Evolutionary conservation across 345 rosid species (phyloP), one percentile per base, ranked within the genome.

Genomic region (Nasturtium officinale): DNA sequence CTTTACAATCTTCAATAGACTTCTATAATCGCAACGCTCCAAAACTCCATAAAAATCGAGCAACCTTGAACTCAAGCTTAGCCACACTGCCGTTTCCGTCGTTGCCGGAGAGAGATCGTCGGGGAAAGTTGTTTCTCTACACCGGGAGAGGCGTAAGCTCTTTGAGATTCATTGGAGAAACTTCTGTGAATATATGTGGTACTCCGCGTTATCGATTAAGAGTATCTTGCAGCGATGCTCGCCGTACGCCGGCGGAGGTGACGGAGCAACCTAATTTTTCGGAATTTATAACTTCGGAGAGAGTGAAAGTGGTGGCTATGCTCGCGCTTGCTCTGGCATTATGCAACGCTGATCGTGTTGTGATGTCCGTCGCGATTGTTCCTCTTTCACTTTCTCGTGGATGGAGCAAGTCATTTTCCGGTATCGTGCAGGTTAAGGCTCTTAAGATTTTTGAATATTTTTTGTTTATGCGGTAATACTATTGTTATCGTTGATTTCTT

Each of bases 321-420:
- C 89, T 94, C 20, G 97, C 93, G 35, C 81, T 91, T 72, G 87
- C 99, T 0, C 76, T 94, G 69, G 88, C 89, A 25, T 88, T 94
- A 1, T 94, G 99, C 67, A 94, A 94, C 67, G 96, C 97, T 9
- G 97, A 91, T 74, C 88, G 97, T 10, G 97, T 89, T 25, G 97
- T 91, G 53, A 89, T 91, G 99, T 94, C 96, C 32, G 97, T 91
- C 30, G 99, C 95, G 53, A 89, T 94, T 80, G 88, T 91, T 20
- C 97, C 97, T 45, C 76, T 94, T 72, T 88, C 99, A 20, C 78
- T 86, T 17, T 80, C 91, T 72, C 82, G 88, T 60, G 97, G 99
- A 7, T 94, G 99, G 99, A 89, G 95, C 84, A 89, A 89, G 54
- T 88, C 99, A n/a, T 94, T 94, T 80, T 82, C 90, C 69, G 98